A percentile compares a stretch with the other conserved stretches of the same genome.
Evolutionary conservation across 2,329 filamentous ascomycete genomes (phyloP).

Genomic region (Monilinia vaccinii-corymbosi): DNA sequence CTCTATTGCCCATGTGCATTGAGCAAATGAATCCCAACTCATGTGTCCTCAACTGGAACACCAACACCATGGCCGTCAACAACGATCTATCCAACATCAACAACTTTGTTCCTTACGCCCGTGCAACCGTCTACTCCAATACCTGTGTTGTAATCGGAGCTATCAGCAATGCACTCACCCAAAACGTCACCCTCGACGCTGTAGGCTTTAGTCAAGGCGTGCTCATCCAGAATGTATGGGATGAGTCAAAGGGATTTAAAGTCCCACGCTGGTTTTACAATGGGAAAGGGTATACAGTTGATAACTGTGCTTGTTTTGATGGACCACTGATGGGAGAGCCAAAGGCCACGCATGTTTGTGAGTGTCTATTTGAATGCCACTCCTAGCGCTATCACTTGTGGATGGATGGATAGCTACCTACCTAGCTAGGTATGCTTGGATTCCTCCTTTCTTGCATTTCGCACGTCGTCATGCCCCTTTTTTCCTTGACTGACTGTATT

Average conservation of each 20-base stretch:
- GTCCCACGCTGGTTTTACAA: neutral
- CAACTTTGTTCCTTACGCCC: neutral
- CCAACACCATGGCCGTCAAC: slow-evolving; percentile 8
- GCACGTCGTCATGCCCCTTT: neutral
- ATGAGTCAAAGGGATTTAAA: neutral
- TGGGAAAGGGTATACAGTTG: neutral
- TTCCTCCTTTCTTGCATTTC: too few relatives aligned
- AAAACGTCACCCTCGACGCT: neutral
- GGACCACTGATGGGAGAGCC: neutral
- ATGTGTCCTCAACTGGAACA: neutral
- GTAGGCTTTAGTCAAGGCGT: neutral
- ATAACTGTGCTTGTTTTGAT: neutral
- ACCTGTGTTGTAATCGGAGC: neutral
- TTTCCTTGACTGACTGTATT: too few relatives aligned
- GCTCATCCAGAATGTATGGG: neutral
- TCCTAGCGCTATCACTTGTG: neutral
- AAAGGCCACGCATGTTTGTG: neutral
- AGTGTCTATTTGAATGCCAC: neutral
- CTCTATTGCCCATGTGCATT: neutral
- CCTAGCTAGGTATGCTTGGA: too few relatives aligned
- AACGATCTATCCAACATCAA: neutral
- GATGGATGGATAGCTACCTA: too few relatives aligned
- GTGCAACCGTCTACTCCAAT: neutral
- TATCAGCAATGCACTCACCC: neutral
- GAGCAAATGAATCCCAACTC: neutral